Evolutionary conservation across 148 eudicot species (phyloP).

Genomic region (Rhododendron henanense): DNA sequence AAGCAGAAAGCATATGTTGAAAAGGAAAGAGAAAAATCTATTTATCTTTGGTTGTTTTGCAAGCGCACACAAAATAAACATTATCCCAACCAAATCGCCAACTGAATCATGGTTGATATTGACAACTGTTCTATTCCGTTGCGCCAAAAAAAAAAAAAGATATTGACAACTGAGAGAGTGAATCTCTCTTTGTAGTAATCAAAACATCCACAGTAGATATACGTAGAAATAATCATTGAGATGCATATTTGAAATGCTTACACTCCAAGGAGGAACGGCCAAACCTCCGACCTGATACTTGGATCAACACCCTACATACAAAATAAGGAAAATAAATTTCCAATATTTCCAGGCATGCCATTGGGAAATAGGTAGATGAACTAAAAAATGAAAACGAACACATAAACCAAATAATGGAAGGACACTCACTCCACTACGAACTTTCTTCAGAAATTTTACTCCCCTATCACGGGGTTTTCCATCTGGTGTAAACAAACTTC

Average conservation of each 20-base stretch:
- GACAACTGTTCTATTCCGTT: neutral
- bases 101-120: neutral
- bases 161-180: neutral
- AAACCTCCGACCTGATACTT: constrained; percentile 83
- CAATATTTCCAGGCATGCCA: neutral
- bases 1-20: neutral
- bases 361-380: neutral
- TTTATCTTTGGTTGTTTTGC: neutral
- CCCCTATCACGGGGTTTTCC: constrained; percentile 83
- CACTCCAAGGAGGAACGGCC: constrained; percentile 99
- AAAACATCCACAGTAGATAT: neutral
- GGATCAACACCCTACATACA: constrained; percentile 84
- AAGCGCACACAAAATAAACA: neutral
- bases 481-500: constrained; percentile 59
- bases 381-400: neutral
- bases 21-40: neutral
- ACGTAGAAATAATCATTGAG: neutral
- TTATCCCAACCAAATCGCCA: neutral
- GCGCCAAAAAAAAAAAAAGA: neutral
- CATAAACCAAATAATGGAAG: constrained; percentile 1
- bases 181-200: neutral
- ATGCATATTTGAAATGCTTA: constrained; percentile 41
- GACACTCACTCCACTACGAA: constrained; percentile 80
- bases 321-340: constrained; percentile 7
- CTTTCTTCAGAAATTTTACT: constrained; percentile 81